These are phyloP conservation scores for Leccinum boreale DNA, from an alignment of 768 basidiomycete species.

Conservation along the genomic window DNA sequence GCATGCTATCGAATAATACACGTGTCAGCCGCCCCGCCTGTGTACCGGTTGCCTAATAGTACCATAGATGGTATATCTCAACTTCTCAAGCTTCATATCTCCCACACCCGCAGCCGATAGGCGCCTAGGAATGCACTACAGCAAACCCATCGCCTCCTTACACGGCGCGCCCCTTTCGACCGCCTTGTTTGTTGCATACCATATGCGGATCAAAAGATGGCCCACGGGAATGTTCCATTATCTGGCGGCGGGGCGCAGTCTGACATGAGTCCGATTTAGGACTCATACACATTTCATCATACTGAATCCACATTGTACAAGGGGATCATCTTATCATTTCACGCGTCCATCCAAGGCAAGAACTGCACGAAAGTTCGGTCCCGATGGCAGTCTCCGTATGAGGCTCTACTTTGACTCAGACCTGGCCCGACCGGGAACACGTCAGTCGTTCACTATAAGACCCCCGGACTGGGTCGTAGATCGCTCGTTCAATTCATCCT, in stretches of 20 bases:
- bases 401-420: background rate
- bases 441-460: slow-evolving; percentile 17
- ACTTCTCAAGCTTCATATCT: background rate
- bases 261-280: slow-evolving; percentile 2
- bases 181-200: slow-evolving; percentile 1
- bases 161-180: background rate
- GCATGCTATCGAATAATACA: background rate
- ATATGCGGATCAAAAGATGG: background rate
- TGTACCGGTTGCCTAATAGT: background rate
- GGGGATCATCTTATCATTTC: background rate
- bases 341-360: slow-evolving; percentile 16
- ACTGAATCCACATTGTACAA: background rate
- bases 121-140: slow-evolving; percentile 13
- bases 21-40: background rate
- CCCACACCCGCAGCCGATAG: slow-evolving; percentile 1
- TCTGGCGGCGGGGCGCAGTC: slow-evolving; percentile 6
- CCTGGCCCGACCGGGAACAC: background rate
- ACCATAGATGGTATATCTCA: background rate
- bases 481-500: background rate
- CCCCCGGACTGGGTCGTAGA: background rate
- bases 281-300: background rate
- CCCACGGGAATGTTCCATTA: background rate
- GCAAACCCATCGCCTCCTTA: slow-evolving; percentile 14
- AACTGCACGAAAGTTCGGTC: slow-evolving; percentile 6
- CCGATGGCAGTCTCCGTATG: background rate